phyloP scores from a whole-genome alignment of 2,329 filamentous ascomycete species.

The Colletotrichum abscissum region DNA sequence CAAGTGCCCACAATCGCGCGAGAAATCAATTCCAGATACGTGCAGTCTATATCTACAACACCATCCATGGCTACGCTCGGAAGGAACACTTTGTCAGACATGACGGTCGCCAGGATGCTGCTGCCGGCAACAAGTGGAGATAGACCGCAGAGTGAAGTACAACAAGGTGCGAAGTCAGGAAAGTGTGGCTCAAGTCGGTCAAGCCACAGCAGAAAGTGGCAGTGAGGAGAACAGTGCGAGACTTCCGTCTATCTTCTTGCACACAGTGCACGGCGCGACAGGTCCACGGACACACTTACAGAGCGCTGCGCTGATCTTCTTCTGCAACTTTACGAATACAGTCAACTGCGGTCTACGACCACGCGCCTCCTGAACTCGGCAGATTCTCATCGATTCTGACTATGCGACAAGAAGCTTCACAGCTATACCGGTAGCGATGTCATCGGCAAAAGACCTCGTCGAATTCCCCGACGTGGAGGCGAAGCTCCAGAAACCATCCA shows the following conservation, averaged over 20 bases:
- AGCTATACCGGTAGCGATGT: conserved; percentile 49
- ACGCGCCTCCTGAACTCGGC: neutral
- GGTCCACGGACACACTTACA: neutral
- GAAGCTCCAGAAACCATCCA: conserved; percentile 83
- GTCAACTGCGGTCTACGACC: neutral
- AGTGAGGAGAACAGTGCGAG: neutral
- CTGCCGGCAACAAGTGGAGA: no score
- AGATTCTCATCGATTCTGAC: neutral
- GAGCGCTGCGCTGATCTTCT: neutral
- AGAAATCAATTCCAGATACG: no score
- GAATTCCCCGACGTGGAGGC: conserved; percentile 79
- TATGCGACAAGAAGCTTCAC: conserved; percentile 13
- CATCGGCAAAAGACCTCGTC: conserved; percentile 58
- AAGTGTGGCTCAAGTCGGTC: neutral
- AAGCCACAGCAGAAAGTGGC: neutral
- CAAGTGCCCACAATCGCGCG: no score
- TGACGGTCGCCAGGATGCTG: no score
- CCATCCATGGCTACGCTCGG: no score
- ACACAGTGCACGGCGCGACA: neutral
- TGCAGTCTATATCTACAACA: no score
- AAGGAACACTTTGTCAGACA: no score
- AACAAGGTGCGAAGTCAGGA: neutral
- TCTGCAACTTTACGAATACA: neutral
- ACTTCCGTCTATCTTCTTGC: neutral
- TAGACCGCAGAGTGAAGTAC: neutral